Evolutionary conservation across 306 rosid species (phyloP).

Genomic region (Casuarina cunninghamiana): DNA sequence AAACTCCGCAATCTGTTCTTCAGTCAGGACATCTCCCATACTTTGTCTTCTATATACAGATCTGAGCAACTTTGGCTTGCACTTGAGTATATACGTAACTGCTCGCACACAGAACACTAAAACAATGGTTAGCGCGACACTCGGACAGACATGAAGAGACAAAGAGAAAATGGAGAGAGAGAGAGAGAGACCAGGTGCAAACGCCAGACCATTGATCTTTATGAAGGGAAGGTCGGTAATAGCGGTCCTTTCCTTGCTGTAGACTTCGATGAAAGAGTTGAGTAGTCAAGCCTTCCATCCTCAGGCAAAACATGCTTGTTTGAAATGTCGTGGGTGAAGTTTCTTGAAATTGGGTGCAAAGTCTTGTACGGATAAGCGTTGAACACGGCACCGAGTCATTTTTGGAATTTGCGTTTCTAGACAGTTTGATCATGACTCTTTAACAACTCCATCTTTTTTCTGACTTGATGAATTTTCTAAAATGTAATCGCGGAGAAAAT

Average conservation of each 20-base stretch:
- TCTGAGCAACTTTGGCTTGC: neutral
- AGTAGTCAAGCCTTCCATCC: neutral
- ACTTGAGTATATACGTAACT: neutral
- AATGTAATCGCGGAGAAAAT: neutral
- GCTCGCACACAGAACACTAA: neutral
- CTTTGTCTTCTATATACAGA: neutral
- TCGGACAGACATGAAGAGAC: neutral
- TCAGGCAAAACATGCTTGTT: neutral
- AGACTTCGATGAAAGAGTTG: neutral
- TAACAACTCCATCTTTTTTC: neutral
- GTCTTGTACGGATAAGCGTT: neutral
- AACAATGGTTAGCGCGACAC: neutral
- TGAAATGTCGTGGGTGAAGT: neutral
- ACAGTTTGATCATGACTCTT: too few relatives aligned
- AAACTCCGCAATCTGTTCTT: conserved; percentile 58
- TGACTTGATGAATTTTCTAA: neutral
- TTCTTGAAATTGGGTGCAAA: neutral
- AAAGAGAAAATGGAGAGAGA: neutral
- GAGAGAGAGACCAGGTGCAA: neutral
- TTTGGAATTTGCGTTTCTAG: too few relatives aligned
- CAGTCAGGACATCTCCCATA: conserved; percentile 36
- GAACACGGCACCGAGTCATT: too few relatives aligned
- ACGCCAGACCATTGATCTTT: neutral
- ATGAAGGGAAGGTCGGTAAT: neutral
- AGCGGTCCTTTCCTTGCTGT: neutral